Evolutionary conservation across 805 yeast genomes (phyloP), one percentile per base, ranked within the genome.

Genomic region (Yarrowia phangngaensis): DNA sequence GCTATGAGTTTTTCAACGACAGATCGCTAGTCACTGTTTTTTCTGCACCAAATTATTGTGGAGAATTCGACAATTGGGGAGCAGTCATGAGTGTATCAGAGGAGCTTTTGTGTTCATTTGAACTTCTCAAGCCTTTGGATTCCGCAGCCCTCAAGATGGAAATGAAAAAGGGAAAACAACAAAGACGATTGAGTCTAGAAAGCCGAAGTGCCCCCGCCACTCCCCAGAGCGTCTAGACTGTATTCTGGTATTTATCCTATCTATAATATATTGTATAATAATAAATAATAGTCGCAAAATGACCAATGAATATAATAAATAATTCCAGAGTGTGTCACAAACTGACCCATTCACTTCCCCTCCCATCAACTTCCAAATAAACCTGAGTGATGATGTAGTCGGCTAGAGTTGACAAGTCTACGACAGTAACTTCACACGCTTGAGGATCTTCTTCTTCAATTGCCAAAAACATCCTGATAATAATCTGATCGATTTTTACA

Each of bases 11-110:
- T 58, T 81, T 81, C 69, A 80, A 81, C 56, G 85, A 82, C 60
- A 67, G 84, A 24, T 76, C 82, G 8, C 68, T 81, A 55, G 87
- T 82, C 17, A 81, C 88, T 0, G 86, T 81, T 16, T 81, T 81
- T 60, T 73, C 80, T 46, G 88, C 88, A 2, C 88, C 87, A 8
- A 81, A 81, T 62, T 81, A 81, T 62, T 81, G 87, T 59, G 87
- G 88, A n/a, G 88, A 81, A 64, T 81, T 81, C 60, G 86, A 88
- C 63, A 87, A 87, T 60, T 87, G 95, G 95, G 96, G 95, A 17
- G 98, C 98, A 2, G 97, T 90, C 4, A 90, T 90, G 97, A 81
- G 94, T 58, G 97, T 90, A 12, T 78, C 86, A 54, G 96, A 90
- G 55, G 97, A 90, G 58, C 72, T 90, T 55, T 70, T 92, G 51